Evolutionary conservation across 305 asterid genomes (phyloP).

Genomic region (Plantago lanceolata): DNA sequence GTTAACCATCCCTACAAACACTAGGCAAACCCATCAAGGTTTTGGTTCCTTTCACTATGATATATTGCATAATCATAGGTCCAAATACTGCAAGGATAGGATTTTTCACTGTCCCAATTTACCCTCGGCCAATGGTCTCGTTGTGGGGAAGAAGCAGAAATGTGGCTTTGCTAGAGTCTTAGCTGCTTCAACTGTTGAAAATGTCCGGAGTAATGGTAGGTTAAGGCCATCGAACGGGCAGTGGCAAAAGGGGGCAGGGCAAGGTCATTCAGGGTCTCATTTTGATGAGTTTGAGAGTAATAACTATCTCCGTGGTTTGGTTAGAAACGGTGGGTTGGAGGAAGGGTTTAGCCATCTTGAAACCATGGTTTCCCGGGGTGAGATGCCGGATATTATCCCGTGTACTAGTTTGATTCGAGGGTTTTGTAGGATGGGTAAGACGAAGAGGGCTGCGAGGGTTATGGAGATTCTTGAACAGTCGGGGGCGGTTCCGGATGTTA

Average conservation of each 20-base stretch:
- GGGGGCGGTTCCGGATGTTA: conserved; percentile 88
- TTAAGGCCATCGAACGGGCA: conserved; percentile 28
- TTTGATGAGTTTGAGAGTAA: conserved; percentile 73
- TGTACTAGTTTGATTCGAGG: conserved; percentile 88
- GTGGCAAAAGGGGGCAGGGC: conserved; percentile 18
- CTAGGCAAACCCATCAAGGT: conserved; percentile 45
- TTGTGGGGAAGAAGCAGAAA: conserved; percentile 28
- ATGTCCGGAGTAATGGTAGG: conserved; percentile 42
- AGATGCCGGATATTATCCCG: conserved; percentile 66
- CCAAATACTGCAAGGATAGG: conserved; percentile 26
- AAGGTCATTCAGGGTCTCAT: conserved; percentile 32
- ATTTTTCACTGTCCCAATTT: conserved; percentile 21
- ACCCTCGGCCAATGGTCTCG: conserved; percentile 20
- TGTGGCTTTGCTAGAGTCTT: conserved; percentile 29
- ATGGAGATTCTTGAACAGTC: conserved; percentile 81
- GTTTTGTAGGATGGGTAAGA: conserved; percentile 65
- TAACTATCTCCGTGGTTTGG: conserved; percentile 56
- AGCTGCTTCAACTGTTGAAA: conserved; percentile 45
- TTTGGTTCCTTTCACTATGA: conserved; percentile 37
- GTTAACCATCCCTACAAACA: conserved; percentile 38
- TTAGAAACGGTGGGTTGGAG: conserved; percentile 65
- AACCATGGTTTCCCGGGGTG: conserved; percentile 66
- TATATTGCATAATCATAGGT: conserved; percentile 20
- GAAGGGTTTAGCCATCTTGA: conserved; percentile 73
- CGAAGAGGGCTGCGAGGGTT: conserved; percentile 57